Evolutionary conservation across 192 early-diverging fungal species (phyloP).

Genomic region (Coemansia sp.): DNA sequence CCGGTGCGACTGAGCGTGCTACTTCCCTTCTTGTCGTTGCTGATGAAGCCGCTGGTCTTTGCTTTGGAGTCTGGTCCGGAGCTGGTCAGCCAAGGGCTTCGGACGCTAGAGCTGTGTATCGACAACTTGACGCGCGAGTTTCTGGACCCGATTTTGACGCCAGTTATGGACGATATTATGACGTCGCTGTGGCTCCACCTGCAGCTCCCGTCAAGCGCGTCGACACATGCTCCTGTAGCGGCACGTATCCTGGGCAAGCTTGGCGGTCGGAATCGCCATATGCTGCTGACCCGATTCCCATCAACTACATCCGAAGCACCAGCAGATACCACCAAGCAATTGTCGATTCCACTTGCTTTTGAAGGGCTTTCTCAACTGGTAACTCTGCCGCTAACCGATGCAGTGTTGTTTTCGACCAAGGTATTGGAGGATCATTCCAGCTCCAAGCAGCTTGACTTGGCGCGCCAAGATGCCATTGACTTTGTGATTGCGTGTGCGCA

Average conservation of each 20-base stretch:
- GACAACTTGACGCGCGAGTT: constrained; percentile 98
- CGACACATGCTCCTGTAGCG: constrained; percentile 76
- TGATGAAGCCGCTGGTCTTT: constrained; percentile 96
- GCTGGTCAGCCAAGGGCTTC: constrained; percentile 90
- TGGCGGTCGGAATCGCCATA: constrained; percentile 92
- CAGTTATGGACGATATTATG: constrained; percentile 94
- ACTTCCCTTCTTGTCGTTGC: constrained; percentile 84
- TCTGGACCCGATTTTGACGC: constrained; percentile 91
- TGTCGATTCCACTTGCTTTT: constrained; percentile 30
- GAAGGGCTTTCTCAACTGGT: constrained; percentile 36
- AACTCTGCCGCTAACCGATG: constrained; percentile 36
- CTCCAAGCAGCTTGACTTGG: constrained; percentile 21
- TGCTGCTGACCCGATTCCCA: constrained; percentile 59
- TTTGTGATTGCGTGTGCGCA: constrained; percentile 43
- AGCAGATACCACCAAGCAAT: not conserved
- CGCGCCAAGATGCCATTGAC: constrained; percentile 31
- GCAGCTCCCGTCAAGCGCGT: constrained; percentile 81
- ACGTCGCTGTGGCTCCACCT: constrained; percentile 89
- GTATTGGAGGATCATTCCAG: constrained; percentile 21
- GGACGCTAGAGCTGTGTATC: constrained; percentile 95
- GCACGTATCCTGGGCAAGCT: constrained; percentile 95
- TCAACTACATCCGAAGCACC: not conserved
- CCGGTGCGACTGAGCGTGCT: constrained; percentile 93
- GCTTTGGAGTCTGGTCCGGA: constrained; percentile 90
- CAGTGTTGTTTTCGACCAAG: constrained; percentile 28